Evolutionary conservation across 345 rosid genomes (phyloP), one percentile per base, ranked within the genome.

Genomic region (Laguncularia racemosa): DNA sequence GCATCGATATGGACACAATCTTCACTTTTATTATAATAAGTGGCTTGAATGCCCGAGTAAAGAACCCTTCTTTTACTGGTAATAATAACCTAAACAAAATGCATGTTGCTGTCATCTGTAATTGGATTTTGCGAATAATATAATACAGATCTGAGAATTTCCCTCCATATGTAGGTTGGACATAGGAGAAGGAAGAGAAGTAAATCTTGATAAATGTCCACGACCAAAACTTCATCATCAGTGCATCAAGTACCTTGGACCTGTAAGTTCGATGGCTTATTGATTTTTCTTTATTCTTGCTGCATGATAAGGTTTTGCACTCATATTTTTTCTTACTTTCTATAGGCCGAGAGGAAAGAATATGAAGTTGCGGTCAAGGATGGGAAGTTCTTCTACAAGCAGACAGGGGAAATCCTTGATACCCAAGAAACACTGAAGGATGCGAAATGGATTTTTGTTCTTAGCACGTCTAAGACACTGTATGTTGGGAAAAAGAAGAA

Each of bases 11-110:
- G 99, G 99, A 46, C 97, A 90, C 65, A 93, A 87, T 76, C 67
- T 93, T 43, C 95, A 87, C 57, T 87, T 82, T 63, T 89, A 93
- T 74, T 85, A 82, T 64, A 73, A 55, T n/a, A 70, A 76, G 13
- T 89, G 97, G 99, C 82, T 79, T 63, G 79, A 81, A 21, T 85
- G 87, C 57, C 89, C 84, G 66, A 84, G 95, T 33, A 83, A 84
- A 76, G 95, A 93, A 73, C 99, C 99, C 61, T 93, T 93, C 80
- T 93, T 93, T 73, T 93, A 90, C 78, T 90, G 99, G 99, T 89
- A 84, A 71, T 13, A n/a, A 54, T 58, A 67, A 62, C 16, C 56
- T 14, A 54, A 67, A 14, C 0, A 55, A 46, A 52, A 6, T 58
- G 16, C 47, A 13, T 46, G 46, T 65, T 46, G 60, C 49, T 48